phyloP scores from a whole-genome alignment of 2,329 filamentous ascomycete genomes.

The Penicillium italicum region DNA sequence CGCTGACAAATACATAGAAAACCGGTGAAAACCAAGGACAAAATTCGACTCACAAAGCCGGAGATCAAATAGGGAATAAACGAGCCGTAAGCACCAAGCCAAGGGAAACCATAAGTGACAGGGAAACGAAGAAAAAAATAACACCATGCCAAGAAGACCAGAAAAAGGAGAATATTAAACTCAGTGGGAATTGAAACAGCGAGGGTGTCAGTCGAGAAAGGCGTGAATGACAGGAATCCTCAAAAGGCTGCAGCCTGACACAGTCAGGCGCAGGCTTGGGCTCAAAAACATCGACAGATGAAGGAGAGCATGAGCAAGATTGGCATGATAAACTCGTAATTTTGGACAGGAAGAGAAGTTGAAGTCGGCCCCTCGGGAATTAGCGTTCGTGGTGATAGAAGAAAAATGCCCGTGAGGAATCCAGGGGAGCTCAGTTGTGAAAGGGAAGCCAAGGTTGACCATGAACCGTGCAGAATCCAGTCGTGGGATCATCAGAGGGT shows the following conservation, averaged over 20 bases:
- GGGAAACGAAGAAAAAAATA: slow-evolving; percentile 14
- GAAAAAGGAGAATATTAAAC: slow-evolving; percentile 20
- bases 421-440: slow-evolving; percentile 16
- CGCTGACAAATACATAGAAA: slow-evolving; percentile 16
- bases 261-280: slow-evolving; percentile 7
- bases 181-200: slow-evolving; percentile 15
- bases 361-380: slow-evolving; percentile 11
- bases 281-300: slow-evolving; percentile 18
- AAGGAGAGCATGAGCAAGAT: slow-evolving; percentile 21
- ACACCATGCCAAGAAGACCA: slow-evolving; percentile 22
- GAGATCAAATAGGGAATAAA: slow-evolving; percentile 20
- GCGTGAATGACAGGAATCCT: slow-evolving; percentile 7
- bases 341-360: slow-evolving; percentile 30
- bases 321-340: slow-evolving; percentile 30
- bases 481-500: slow-evolving; percentile 30
- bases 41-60: slow-evolving; percentile 7
- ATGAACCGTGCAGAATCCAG: slow-evolving; percentile 23
- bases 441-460: slow-evolving; percentile 19
- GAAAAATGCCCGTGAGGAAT: slow-evolving; percentile 15
- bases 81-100: slow-evolving; percentile 22
- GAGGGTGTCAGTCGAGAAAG: slow-evolving; percentile 5
- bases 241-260: background rate
- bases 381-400: slow-evolving; percentile 9
- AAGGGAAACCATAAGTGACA: slow-evolving; percentile 20
- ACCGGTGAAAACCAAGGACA: slow-evolving; percentile 5